These are phyloP conservation scores for Albatrellus sp. DNA, from an alignment of 1,284 basidiomycete species.

Conservation along the genomic window DNA sequence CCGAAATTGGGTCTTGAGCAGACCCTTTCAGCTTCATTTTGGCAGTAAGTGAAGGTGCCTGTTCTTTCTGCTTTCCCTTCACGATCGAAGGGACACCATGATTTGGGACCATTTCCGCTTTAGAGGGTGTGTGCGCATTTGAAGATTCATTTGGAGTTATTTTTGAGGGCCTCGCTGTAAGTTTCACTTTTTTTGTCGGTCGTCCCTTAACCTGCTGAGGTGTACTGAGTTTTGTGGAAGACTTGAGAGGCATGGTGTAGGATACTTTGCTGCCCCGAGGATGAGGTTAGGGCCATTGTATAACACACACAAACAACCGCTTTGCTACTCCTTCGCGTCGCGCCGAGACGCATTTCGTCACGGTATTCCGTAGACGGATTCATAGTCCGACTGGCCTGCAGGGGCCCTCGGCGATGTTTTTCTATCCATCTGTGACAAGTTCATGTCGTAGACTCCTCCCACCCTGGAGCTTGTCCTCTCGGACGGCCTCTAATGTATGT, in stretches of 20 bases:
- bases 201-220: constrained; percentile 9
- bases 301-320: constrained; percentile 13
- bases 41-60: constrained; percentile 7
- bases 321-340: background rate
- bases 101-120: constrained; percentile 1
- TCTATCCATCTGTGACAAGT: background rate
- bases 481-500: background rate
- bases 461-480: background rate
- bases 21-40: constrained; percentile 2
- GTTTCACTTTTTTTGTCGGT: constrained; percentile 11
- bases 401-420: background rate
- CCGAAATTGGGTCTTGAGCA: background rate
- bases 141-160: background rate
- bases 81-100: constrained; percentile 4
- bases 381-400: background rate
- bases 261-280: constrained; percentile 5
- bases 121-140: constrained; percentile 1
- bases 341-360: background rate
- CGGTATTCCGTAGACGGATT: background rate
- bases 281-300: constrained; percentile 10
- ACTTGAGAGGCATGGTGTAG: constrained; percentile 11
- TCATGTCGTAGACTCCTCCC: background rate
- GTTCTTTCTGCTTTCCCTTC: constrained; percentile 15
- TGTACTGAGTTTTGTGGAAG: constrained; percentile 1
- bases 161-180: constrained; percentile 5